Evolutionary conservation across 2,329 filamentous ascomycete species (phyloP), one percentile per base, ranked within the genome.

Genomic region (Paecilomyces sp.): DNA sequence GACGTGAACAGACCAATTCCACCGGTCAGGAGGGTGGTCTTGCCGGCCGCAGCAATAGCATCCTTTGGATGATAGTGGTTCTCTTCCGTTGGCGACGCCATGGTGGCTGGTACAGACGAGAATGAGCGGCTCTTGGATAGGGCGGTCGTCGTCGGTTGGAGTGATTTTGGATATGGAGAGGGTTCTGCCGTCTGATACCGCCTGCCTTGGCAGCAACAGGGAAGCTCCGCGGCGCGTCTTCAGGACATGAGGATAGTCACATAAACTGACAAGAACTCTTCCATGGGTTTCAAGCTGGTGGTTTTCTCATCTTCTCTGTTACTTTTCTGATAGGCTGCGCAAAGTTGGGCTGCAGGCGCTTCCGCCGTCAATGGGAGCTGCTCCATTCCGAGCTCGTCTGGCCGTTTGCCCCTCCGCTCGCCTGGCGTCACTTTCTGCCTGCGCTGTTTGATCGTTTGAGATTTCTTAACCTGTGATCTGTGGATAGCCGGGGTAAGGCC

Each of bases 1-100:
- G 91, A 88, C 62, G 89, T 74, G 75, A 91, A 83, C 71, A 89
- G 78, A 68, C 92, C 92, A 61, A 84, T 83, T 61, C 80, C 79
- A 70, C 86, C 86, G 62, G 88, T 87, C 68, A 91, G 77, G 64
- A 87, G 70, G 50, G 83, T 84, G 62, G 86, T 85, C 73, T 85
- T 86, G 71, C 88, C 78, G 56, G 88, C 83, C 64, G 83, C 81
- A 65, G 83, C 82, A 68, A 96, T 77, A 66, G 91, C 87, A 82
- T 96, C 90, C 75, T 87, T 85, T 55, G 88, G 85, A 65, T 89
- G 85, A 76, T 88, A 95, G 63, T 72, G 65, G 61, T 77, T 75
- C 61, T 83, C 79, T 67, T 78, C 77, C 60, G 73, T 70, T 60
- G 74, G 65, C 58, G 77, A 73, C 66, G 79, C 77, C 81, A 85